Evolutionary conservation across 2,329 filamentous ascomycete species (phyloP).

Genomic region (Cytospora chrysosperma): DNA sequence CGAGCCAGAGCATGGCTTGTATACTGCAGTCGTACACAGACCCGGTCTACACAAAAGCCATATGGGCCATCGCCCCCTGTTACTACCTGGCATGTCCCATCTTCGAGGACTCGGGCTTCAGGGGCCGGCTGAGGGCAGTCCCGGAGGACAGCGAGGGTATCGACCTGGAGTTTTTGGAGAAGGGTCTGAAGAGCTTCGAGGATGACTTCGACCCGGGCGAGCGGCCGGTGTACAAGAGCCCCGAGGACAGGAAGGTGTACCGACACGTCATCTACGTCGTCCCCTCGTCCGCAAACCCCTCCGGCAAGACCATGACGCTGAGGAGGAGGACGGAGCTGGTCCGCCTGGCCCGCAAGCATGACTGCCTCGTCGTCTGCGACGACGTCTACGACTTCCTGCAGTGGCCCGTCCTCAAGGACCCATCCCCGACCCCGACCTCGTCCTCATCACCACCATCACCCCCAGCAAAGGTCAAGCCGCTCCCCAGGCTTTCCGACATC

Average conservation of each 20-base stretch:
- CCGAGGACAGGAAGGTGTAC: slow-evolving; percentile 72
- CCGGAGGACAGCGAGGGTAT: slow-evolving; percentile 78
- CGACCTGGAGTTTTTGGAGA: slow-evolving; percentile 61
- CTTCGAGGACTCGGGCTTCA: slow-evolving; percentile 78
- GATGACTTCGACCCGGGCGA: slow-evolving; percentile 22
- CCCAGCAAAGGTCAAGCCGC: slow-evolving; percentile 45
- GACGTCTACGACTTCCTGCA: slow-evolving; percentile 94
- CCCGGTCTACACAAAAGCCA: slow-evolving; percentile 66
- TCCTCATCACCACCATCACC: slow-evolving; percentile 33
- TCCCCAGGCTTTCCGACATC: slow-evolving; percentile 77
- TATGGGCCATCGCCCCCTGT: slow-evolving; percentile 80
- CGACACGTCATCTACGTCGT: slow-evolving; percentile 86
- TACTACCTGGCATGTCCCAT: slow-evolving; percentile 86
- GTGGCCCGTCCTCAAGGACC: slow-evolving; percentile 54
- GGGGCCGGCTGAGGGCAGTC: slow-evolving; percentile 63
- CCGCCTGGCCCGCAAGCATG: slow-evolving; percentile 70
- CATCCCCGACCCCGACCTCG: slow-evolving; percentile 1
- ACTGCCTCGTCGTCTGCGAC: slow-evolving; percentile 82
- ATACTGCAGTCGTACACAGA: slow-evolving; percentile 80
- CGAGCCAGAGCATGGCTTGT: slow-evolving; percentile 77
- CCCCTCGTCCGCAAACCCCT: slow-evolving; percentile 87
- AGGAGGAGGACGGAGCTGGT: slow-evolving; percentile 67
- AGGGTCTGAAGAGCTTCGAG: slow-evolving; percentile 42
- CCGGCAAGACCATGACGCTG: slow-evolving; percentile 76
- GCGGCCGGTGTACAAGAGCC: slow-evolving; percentile 55